Conservation (phyloP, 179 eudicot genomes). For the Nepenthes alata region DNA sequence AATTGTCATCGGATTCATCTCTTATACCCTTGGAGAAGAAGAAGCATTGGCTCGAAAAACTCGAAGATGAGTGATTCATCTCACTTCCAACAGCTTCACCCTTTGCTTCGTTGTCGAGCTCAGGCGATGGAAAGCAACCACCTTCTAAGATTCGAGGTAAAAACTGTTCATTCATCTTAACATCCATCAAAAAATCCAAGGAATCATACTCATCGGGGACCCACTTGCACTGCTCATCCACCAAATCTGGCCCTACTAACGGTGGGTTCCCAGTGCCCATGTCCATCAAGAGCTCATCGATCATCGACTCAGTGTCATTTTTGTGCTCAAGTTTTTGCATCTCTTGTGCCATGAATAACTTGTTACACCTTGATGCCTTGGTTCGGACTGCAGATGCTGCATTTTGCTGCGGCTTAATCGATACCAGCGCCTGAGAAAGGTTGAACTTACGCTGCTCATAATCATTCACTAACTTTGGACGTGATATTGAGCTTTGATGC, state of each 20-base stretch:
- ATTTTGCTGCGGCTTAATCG: background rate
- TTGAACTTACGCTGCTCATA: background rate
- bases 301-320: background rate
- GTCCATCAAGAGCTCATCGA: background rate
- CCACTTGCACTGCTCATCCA: background rate
- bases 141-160: conserved; percentile 2
- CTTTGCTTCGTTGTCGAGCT: background rate
- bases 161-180: conserved; percentile 6
- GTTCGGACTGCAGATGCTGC: conserved; percentile 3
- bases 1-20: background rate
- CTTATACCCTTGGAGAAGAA: background rate
- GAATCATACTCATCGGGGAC: background rate
- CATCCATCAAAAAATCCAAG: conserved; percentile 1
- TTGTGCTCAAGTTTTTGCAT: background rate
- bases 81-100: background rate
- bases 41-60: background rate
- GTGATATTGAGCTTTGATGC: background rate
- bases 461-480: background rate
- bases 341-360: conserved; percentile 3
- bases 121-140: background rate
- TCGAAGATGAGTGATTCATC: background rate
- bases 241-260: background rate
- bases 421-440: too few relatives aligned
- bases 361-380: conserved; percentile 6
- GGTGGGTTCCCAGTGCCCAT: background rate